Evolutionary conservation across 768 basidiomycete genomes (phyloP).

Genomic region (Harrya chromipes): DNA sequence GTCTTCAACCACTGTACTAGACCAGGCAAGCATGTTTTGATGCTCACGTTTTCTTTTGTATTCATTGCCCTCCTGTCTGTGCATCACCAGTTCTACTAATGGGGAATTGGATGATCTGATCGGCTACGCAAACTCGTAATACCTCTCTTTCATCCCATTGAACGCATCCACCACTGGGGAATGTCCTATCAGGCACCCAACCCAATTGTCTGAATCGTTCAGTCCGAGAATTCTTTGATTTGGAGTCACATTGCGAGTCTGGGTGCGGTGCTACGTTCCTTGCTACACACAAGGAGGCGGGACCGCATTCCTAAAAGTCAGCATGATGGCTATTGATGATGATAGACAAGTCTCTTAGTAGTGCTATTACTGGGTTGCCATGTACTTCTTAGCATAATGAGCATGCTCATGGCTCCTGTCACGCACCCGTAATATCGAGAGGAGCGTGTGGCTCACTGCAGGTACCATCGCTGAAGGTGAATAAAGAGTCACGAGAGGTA

Average conservation of each 20-base stretch:
- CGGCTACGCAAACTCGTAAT: slow-evolving; percentile 5
- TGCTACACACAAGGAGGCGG: background rate
- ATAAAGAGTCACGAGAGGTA: too few relatives aligned
- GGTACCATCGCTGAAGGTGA: too few relatives aligned
- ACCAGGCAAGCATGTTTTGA: slow-evolving; percentile 16
- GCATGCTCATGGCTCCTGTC: too few relatives aligned
- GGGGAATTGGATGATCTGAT: background rate
- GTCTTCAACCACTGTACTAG: slow-evolving; percentile 23
- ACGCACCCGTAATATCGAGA: too few relatives aligned
- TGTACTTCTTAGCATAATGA: too few relatives aligned
- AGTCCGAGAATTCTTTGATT: background rate
- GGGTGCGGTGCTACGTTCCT: background rate
- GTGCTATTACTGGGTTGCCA: too few relatives aligned
- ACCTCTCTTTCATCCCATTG: background rate
- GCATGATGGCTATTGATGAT: too few relatives aligned
- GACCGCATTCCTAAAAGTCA: background rate
- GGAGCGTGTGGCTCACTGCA: too few relatives aligned
- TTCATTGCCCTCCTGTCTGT: background rate
- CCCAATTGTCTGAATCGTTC: background rate
- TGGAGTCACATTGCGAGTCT: background rate
- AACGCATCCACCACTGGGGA: background rate
- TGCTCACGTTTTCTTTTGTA: background rate
- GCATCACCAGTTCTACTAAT: slow-evolving; percentile 24
- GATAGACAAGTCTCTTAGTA: too few relatives aligned
- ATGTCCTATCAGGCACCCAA: background rate